Percentiles rank a stretch among this genome's conserved stretches.
Conservation (phyloP, 805 yeast genomes). For the Hanseniaspora occidentalis region DNA sequence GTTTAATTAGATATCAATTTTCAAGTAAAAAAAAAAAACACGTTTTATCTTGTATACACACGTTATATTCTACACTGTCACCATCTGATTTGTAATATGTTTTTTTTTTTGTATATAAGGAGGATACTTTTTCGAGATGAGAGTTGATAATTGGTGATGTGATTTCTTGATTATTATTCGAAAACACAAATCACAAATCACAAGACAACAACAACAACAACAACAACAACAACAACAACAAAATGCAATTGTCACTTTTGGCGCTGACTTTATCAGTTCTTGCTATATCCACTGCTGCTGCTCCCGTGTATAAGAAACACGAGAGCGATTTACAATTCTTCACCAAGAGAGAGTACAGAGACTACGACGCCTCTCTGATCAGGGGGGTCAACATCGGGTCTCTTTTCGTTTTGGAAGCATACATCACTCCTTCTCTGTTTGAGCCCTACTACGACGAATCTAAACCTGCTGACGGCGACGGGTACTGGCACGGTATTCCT, state of each 20-base stretch:
- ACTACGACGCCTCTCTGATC: slow-evolving; percentile 18
- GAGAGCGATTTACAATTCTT: background rate
- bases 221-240: background rate
- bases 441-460: slow-evolving; percentile 24
- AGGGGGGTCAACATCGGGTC: slow-evolving; percentile 78
- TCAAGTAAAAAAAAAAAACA: too few species aligned
- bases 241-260: background rate
- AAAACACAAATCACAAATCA: background rate
- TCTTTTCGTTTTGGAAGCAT: slow-evolving; percentile 83
- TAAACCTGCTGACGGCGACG: slow-evolving; percentile 20
- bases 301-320: background rate
- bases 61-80: too few species aligned
- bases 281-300: background rate
- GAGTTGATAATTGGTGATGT: too few species aligned
- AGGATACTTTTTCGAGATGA: too few species aligned
- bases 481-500: slow-evolving; percentile 36
- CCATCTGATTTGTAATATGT: too few species aligned
- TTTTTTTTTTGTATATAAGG: too few species aligned
- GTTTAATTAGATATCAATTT: too few species aligned
- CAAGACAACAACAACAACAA: background rate
- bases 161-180: too few species aligned
- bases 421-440: slow-evolving; percentile 70
- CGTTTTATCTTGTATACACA: too few species aligned
- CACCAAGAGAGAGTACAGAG: background rate
- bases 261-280: background rate